Evolutionary conservation across 257 asterid genomes (phyloP).

Genomic region (Prunella vulgaris): DNA sequence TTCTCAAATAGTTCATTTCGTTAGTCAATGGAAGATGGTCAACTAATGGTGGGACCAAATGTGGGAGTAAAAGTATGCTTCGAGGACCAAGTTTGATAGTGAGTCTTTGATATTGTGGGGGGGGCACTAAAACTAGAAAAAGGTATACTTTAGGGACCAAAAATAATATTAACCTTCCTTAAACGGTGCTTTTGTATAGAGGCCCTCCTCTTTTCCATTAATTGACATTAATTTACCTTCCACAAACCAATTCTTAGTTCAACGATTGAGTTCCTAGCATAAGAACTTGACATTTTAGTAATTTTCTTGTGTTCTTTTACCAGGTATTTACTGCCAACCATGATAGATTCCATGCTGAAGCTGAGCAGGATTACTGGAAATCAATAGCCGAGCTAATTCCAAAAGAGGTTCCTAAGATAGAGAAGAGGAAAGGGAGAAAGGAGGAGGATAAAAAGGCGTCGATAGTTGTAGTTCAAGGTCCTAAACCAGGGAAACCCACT

Average conservation of each 20-base stretch:
- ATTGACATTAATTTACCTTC: no score
- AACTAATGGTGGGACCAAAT: no score
- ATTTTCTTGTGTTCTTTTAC: background rate
- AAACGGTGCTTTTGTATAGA: background rate
- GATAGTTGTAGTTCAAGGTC: slow-evolving; percentile 57
- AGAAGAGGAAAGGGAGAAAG: slow-evolving; percentile 54
- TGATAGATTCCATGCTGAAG: slow-evolving; percentile 78
- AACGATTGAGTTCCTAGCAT: background rate
- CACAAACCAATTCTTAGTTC: background rate
- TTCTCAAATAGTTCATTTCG: no score
- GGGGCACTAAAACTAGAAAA: no score
- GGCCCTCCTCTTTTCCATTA: background rate
- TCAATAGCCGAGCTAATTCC: slow-evolving; percentile 78
- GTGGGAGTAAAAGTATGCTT: no score
- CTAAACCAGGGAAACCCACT: slow-evolving; percentile 83
- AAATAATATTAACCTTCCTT: background rate
- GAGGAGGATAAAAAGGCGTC: slow-evolving; percentile 64
- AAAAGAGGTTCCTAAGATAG: slow-evolving; percentile 57
- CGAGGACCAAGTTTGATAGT: no score
- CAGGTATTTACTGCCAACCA: slow-evolving; percentile 56
- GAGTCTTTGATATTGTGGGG: no score
- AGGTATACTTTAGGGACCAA: no score
- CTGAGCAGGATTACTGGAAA: slow-evolving; percentile 82
- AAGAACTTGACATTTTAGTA: background rate
- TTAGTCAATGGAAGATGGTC: no score